Percentiles rank a stretch among this genome's conserved stretches.
Evolutionary conservation across 1,284 basidiomycete genomes (phyloP).

Genomic region (Gomphus bonarii): DNA sequence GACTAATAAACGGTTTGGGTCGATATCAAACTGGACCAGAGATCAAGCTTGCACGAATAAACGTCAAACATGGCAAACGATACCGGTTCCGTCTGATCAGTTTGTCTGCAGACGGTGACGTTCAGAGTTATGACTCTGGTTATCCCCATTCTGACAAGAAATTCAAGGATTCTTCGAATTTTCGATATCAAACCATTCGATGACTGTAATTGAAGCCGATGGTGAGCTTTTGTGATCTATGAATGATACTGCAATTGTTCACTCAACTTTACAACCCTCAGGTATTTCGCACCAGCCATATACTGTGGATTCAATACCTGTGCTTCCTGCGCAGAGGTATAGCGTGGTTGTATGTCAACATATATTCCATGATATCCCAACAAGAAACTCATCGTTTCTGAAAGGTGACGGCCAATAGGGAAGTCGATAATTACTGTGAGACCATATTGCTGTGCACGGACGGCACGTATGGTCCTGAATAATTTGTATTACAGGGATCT

Average conservation of each 20-base stretch:
- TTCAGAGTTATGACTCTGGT: too few relatives aligned
- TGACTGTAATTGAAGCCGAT: conserved; percentile 42
- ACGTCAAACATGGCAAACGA: conserved; percentile 25
- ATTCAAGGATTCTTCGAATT: conserved; percentile 19
- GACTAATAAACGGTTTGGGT: conserved; percentile 43
- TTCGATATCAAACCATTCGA: conserved; percentile 35
- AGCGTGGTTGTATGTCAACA: conserved; percentile 16
- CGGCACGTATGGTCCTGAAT: neutral
- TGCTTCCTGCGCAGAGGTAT: conserved; percentile 17
- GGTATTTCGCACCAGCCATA: conserved; percentile 17
- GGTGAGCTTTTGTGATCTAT: conserved; percentile 18
- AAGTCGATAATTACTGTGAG: neutral
- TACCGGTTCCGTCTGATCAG: conserved; percentile 47
- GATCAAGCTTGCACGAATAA: conserved; percentile 18
- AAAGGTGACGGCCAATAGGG: neutral
- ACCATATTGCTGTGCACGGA: neutral
- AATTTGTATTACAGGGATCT: conserved; percentile 14
- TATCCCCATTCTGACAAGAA: neutral
- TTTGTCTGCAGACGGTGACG: conserved; percentile 18
- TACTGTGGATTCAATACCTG: conserved; percentile 23
- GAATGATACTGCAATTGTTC: neutral
- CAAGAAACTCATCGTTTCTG: too few relatives aligned
- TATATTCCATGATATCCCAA: too few relatives aligned
- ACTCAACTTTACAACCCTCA: neutral
- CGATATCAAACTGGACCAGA: conserved; percentile 17